Base-by-base conservation (phyloP, 2,329 filamentous ascomycete species). In the Diatrype stigma region DNA sequence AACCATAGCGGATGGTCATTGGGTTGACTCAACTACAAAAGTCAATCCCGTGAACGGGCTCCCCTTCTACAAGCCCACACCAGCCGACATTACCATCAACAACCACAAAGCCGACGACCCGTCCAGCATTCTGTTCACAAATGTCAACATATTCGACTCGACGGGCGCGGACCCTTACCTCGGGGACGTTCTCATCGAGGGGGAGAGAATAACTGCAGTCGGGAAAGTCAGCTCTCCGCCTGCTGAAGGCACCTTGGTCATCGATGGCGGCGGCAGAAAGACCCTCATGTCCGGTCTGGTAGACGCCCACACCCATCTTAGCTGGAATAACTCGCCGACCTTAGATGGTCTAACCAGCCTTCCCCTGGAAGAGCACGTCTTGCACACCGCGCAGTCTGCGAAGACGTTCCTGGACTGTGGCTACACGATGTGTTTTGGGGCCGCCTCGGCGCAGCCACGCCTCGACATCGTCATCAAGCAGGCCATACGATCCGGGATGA, bases 251-350 rank as follows among this genome's bases (percentile, higher is more conserved):
- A 51, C 53, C 2, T 45, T 66, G 6, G 54, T 60, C 42, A 62
- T 74, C 42, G 49, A 71, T 5, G 73, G 72, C 1, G 59, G 59
- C 14, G 73, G 72, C 34, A 37, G 14, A 1, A 63, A 74, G 19
- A 78, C 75, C 1, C 56, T 79, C 23, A 78, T 78, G 70, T 70
- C 69, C n/a, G 76, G 76, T 1, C 62, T 78, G 0, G 73, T 74
- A 1, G 76, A 79, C 52, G 70, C 73, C 0, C 76, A 79, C 57
- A 72, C 73, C 0, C 74, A 78, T 54, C 67, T 78, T 6, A 72
- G 70, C 3, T 79, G 75, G 75, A 77, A 78, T 50, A 67, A 54
- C 23, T 67, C 5, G 67, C 70, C 5, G 70, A 74, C 52, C 47
- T 64, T 78, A 1, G 67, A 66, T 19, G 57, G 62, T 1, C 59